Evolutionary conservation across 495 filamentous ascomycete species (phyloP), one percentile per base, ranked within the genome.

Genomic region (Tricharina praecox): DNA sequence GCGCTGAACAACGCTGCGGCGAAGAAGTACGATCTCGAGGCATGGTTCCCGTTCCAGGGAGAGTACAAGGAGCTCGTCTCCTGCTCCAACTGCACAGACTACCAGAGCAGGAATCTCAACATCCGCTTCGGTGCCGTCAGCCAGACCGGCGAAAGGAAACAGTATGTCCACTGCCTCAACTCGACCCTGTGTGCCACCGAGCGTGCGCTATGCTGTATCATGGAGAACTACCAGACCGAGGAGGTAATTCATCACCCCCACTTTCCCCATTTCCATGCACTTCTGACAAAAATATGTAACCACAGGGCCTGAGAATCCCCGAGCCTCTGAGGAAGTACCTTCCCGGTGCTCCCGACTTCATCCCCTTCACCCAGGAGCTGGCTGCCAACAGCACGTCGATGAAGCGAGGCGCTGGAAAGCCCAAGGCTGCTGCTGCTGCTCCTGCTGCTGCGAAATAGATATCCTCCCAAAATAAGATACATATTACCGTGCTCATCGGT

Each of bases 61-160:
- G 92, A 96, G 63, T 96, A 93, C 73, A 97, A 96, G 66, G 86
- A 93, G 64, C 72, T 95, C 11, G 88, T 97, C 33, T 93, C 85
- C 20, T 93, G 85, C 70, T 86, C 81, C 47, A 95, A 94, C 66
- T 95, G 87, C 69, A 90, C 84, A 0, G 87, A 95, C 62, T 95
- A 94, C 70, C 87, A 95, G 67, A 78, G 82, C 25, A 70, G 87
- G 38, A 85, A 80, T 45, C 69, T 95, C 7, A 85, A 93, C 62
- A 93, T 93, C 50, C 72, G 85, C 13, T 90, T 73, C 56, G 85
- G 85, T 16, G 66, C 71, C 16, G 92, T 92, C 68, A 76, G 77
- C 54, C 73, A 81, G 51, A 84, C 78, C 2, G 81, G 87, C 45
- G 66, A 68, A 32, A 83, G 77, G 64, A 97, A 94, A 71, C 79